These are phyloP conservation scores for Aureobasidium subglaciale DNA, from an alignment of 2,329 filamentous ascomycete species.

Conservation along the genomic window DNA sequence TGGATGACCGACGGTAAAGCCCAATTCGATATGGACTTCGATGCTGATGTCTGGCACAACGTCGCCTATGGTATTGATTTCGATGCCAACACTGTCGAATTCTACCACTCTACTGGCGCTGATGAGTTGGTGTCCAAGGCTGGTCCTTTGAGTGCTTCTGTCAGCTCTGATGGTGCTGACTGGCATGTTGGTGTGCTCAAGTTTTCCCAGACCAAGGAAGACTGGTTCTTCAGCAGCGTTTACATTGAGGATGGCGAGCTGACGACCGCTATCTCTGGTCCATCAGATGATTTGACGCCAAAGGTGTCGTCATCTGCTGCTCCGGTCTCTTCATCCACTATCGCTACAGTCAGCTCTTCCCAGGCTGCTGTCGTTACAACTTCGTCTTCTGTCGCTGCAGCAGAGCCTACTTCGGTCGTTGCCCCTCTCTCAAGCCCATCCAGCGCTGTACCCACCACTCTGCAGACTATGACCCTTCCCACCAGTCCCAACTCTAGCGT, in stretches of 20 bases:
- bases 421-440: not conserved
- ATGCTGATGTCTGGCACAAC: conserved; percentile 64
- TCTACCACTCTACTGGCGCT: conserved; percentile 63
- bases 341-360: not conserved
- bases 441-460: not conserved
- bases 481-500: not conserved
- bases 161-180: conserved; percentile 59
- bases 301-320: not conserved
- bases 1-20: conserved; percentile 57
- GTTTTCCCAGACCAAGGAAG: conserved; percentile 54
- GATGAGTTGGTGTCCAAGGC: conserved; percentile 52
- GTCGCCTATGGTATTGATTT: conserved; percentile 70
- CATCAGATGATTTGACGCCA: conserved; percentile 10
- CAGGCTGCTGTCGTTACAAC: not conserved
- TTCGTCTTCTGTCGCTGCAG: not conserved
- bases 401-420: not conserved
- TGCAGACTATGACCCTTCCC: not conserved
- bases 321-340: not conserved
- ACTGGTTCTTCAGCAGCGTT: conserved; percentile 65
- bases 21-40: conserved; percentile 57
- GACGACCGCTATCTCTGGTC: conserved; percentile 23
- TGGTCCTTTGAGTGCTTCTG: conserved; percentile 52
- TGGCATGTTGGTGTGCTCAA: conserved; percentile 68
- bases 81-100: conserved; percentile 51
- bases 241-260: conserved; percentile 57